Evolutionary conservation across 106 monocot genomes (phyloP), one percentile per base, ranked within the genome.

Genomic region (Allium cepa): DNA sequence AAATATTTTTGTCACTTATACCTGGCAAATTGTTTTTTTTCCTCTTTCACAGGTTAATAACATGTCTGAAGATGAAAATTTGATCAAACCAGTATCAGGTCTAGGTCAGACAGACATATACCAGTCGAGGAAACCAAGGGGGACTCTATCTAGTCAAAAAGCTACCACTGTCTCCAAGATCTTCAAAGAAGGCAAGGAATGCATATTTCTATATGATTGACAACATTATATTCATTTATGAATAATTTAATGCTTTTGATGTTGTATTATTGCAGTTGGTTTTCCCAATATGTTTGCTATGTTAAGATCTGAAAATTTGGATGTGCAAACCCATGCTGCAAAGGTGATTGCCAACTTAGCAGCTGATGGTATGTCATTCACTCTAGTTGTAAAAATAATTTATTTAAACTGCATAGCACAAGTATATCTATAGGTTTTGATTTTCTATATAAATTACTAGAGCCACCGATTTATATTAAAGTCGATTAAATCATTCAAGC

Each of bases 271-370:
- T 60, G 28, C 84, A 93, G 88, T 88, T 85, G 85, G 92, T 9
- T 70, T 93, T 63, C 65, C 75, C 26, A 83, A 77, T 57, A 70
- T 88, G 50, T 70, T 93, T 50, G 53, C 71, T 72, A 69, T 93
- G 65, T 73, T 93, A 60, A 78, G 72, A 67, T 93, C 85, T 46
- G 92, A 85, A 48, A 81, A 88, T 50, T 50, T 81, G 68, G 88
- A 85, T 57, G 72, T 88, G 14, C 88, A 83, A 78, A 72, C 76
- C 46, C 83, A 85, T 79, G 88, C 88, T 15, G 79, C 81, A 4
- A 93, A 81, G 81, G 83, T 85, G 56, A 75, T 88, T 72, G 92
- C 92, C n/a, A 93, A 93, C 75, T 85, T 88, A 73, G 92, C 92
- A 66, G 85, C 88, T 77, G 92, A 93, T 88, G 92, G 92, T 93